Evolutionary conservation across 495 filamentous ascomycete genomes (phyloP), one percentile per base, ranked within the genome.

Genomic region (Schizothecium vesticola): DNA sequence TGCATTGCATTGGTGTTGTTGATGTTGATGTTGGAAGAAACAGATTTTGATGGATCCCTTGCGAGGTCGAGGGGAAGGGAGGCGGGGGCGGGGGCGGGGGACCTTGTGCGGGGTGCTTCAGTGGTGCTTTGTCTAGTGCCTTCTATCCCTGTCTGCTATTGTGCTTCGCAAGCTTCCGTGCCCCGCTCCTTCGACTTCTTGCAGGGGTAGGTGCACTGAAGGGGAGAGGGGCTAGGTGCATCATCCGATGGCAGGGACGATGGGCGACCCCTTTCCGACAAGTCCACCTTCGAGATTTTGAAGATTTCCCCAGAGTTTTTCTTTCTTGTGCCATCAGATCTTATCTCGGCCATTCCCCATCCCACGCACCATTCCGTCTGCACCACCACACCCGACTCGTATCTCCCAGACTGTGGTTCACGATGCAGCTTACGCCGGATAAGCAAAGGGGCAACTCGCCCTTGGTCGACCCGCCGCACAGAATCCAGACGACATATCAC

Each of bases 401-500:
- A 61, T 61, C 59, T 51, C 36, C 31, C 59, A 31, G 19, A 61
- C 26, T 26, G 28, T 28, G 59, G 59, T 51, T 51, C 36, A 51
- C 36, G 5, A 28, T 61, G 59, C 59, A 22, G 61, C 61, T 63
- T 31, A 63, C 61, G 61, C 31, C 24, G 61, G 24, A 56, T 63
- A 63, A 65, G 51, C 63, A 24, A 65, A 56, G 24, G 21, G 63
- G 26, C 22, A 29, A 4, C 23, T 21, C 24, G 36, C 25, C 51
- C 43, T 22, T 21, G 59, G 11, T 33, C 51, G 19, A 4, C 13
- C 22, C 55, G 63, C 56, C 31, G 43, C 43, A 25, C 43, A 28
- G 24, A 43, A 58, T 65, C 31, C 36, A 58, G 63, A 51, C 51
- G 63, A 65, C 56, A 51, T 65, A 65, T 65, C 63, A 65, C 63